These are phyloP conservation scores for Aureobasidium musti DNA, from an alignment of 2,329 filamentous ascomycete genomes.

Conservation along the genomic window DNA sequence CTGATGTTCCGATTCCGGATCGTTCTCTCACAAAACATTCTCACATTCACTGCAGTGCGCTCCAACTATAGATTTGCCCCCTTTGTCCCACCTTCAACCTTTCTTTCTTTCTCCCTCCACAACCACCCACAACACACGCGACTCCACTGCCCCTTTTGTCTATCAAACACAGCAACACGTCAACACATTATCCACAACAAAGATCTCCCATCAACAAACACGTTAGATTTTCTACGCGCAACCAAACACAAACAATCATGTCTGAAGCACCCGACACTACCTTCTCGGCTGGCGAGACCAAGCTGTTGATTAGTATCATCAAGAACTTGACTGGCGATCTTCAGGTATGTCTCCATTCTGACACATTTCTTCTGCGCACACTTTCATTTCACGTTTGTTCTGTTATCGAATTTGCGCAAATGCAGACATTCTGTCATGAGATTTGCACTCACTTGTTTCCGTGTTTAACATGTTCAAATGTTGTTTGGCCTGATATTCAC, in stretches of 20 bases:
- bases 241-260: slow-evolving; percentile 9
- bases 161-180: neutral
- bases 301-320: slow-evolving; percentile 35
- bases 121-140: neutral
- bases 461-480: neutral
- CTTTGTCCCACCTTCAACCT: neutral
- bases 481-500: neutral
- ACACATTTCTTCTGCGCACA: neutral
- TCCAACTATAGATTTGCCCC: neutral
- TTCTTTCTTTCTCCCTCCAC: neutral
- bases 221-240: neutral
- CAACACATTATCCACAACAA: neutral
- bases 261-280: slow-evolving; percentile 15
- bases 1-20: neutral
- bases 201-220: neutral
- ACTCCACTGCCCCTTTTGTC: neutral
- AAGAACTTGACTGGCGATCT: slow-evolving; percentile 36
- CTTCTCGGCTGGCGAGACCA: slow-evolving; percentile 35
- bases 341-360: slow-evolving; percentile 30
- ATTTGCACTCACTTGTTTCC: neutral
- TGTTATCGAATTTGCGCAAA: neutral
- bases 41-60: neutral
- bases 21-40: neutral
- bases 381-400: neutral
- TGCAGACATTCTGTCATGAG: neutral